Evolutionary conservation across 441 rosid species (phyloP), one percentile per base, ranked within the genome.

Genomic region (Erodium moschatum): DNA sequence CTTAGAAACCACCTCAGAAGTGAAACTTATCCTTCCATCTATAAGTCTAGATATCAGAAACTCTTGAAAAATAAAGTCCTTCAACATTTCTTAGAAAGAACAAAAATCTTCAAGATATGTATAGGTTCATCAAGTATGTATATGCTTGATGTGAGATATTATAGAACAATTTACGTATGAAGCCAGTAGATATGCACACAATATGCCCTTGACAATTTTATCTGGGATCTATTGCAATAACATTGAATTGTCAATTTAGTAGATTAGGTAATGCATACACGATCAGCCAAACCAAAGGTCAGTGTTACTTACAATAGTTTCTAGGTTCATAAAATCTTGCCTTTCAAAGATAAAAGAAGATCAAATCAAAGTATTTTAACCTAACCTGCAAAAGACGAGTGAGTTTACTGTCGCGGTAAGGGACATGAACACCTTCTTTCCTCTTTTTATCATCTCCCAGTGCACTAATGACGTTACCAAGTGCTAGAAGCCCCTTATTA

Each of bases 391-490:
- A 75, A 20, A 86, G 77, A 58, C 87, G 85, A 72, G 90, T 86
- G 46, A 86, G 80, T 80, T 86, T 86, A 76, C 88, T 86, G 73
- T 86, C 90, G 62, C 90, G 77, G 73, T 84, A 86, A 21, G 90
- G 90, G 66, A 86, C 88, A 66, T 86, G 90, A 67, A 73, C 75
- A 21, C 85, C 85, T 77, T 86, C 90, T 80, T 83, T 86, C 67
- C 88, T 81, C 78, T 80, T 86, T 80, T 84, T 86, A 77, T 86
- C 88, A 54, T 86, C 88, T 66, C 88, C 90, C 27, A 86, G 84
- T 60, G 90, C 90, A 77, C 87, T 84, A 63, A 86, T 86, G 66
- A 86, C 90, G 50, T 84, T 86, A 69, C 90, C 90, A 72, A 86
- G 90, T 63, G 90, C 90, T 68, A 86, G 90, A 76, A 86, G 88